Conservation (phyloP, 768 basidiomycete genomes). For the Boletellus ananas region DNA sequence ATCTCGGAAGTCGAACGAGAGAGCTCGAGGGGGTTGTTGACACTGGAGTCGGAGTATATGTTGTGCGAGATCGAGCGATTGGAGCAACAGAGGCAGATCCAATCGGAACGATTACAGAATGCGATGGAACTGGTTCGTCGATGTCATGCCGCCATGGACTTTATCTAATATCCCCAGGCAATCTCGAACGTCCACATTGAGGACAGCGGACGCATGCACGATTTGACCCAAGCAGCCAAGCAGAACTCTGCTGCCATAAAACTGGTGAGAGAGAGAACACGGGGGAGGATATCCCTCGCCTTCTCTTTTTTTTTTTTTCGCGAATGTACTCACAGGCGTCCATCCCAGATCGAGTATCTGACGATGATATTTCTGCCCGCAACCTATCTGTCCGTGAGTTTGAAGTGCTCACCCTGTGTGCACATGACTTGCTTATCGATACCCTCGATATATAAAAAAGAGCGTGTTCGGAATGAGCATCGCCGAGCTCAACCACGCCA, state of each 20-base stretch:
- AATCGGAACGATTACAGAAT: slow-evolving; percentile 29
- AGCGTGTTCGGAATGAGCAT: slow-evolving; percentile 28
- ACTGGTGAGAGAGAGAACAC: slow-evolving; percentile 8
- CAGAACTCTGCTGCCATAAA: slow-evolving; percentile 41
- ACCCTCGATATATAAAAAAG: slow-evolving; percentile 25
- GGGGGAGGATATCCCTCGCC: not conserved
- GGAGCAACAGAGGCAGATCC: slow-evolving; percentile 25
- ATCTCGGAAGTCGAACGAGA: slow-evolving; percentile 9
- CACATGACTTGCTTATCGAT: no score
- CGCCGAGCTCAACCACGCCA: slow-evolving; percentile 25
- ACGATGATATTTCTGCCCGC: slow-evolving; percentile 62
- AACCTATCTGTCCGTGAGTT: slow-evolving; percentile 36
- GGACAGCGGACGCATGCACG: slow-evolving; percentile 50
- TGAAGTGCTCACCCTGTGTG: no score
- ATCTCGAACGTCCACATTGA: slow-evolving; percentile 57
- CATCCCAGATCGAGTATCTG: slow-evolving; percentile 47
- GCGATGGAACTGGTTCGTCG: slow-evolving; percentile 29
- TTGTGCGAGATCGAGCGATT: slow-evolving; percentile 44
- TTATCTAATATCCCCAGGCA: slow-evolving; percentile 35
- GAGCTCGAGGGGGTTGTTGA: slow-evolving; percentile 9
- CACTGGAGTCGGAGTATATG: slow-evolving; percentile 18
- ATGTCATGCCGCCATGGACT: not conserved
- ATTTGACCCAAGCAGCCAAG: slow-evolving; percentile 45
- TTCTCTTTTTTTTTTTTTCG: not conserved
- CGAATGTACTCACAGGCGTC: not conserved